Conservation (phyloP, 2,329 filamentous ascomycete genomes). For the Cladosporium sp. region DNA sequence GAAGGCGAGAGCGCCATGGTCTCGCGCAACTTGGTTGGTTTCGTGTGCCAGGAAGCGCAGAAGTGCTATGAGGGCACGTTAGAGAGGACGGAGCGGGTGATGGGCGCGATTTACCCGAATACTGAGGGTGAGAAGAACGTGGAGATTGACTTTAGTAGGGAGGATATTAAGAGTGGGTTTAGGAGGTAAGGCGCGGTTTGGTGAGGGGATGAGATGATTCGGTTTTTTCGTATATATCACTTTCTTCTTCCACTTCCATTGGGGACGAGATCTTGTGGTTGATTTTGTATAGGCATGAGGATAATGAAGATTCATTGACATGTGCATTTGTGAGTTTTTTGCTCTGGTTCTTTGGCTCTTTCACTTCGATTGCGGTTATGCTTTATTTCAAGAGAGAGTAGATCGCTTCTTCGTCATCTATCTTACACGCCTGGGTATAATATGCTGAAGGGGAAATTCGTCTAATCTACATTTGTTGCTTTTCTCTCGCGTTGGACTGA, state of each 20-base stretch:
- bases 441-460: neutral
- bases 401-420: neutral
- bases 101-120: slow-evolving; percentile 46
- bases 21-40: slow-evolving; percentile 60
- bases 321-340: neutral
- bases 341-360: no score
- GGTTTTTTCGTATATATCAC: slow-evolving; percentile 10
- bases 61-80: slow-evolving; percentile 56
- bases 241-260: neutral
- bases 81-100: slow-evolving; percentile 50
- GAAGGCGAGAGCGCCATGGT: slow-evolving; percentile 65
- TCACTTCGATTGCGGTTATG: neutral
- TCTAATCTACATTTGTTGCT: neutral
- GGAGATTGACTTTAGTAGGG: slow-evolving; percentile 42
- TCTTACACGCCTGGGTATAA: slow-evolving; percentile 9
- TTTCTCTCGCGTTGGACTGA: neutral
- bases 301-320: slow-evolving; percentile 1
- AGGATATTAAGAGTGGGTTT: slow-evolving; percentile 40
- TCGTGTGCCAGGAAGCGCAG: slow-evolving; percentile 64
- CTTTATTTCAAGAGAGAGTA: neutral
- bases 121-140: slow-evolving; percentile 46
- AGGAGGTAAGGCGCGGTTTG: slow-evolving; percentile 27
- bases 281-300: neutral
- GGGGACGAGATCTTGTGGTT: neutral
- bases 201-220: neutral